A percentile compares a stretch with the other conserved stretches of the same genome.
Evolutionary conservation across 306 rosid species (phyloP).

Genomic region (Sphenostylis stenocarpa): DNA sequence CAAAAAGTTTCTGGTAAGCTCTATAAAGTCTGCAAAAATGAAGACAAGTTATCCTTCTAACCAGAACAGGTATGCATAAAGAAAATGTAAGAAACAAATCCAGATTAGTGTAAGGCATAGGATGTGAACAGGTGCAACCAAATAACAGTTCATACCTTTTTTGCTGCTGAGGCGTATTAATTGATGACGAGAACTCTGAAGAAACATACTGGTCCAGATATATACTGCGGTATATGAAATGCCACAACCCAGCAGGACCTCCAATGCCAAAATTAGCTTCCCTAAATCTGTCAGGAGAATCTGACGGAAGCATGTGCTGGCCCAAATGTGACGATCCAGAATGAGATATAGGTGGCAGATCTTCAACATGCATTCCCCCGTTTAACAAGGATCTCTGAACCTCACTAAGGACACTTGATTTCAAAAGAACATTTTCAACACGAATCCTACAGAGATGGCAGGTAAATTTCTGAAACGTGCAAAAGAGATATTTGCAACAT

Average conservation of each 20-base stretch:
- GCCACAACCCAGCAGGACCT: constrained; percentile 97
- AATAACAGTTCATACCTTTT: constrained; percentile 56
- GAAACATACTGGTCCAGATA: constrained; percentile 91
- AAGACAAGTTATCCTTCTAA: constrained; percentile 32
- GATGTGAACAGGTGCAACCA: constrained; percentile 6
- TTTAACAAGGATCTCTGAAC: constrained; percentile 96
- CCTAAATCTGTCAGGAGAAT: constrained; percentile 71
- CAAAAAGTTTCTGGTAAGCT: constrained; percentile 87
- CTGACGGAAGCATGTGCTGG: constrained; percentile 67
- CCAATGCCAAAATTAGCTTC: constrained; percentile 62
- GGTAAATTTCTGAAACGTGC: constrained; percentile 39
- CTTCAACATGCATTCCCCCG: constrained; percentile 97
- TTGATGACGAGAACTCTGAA: constrained; percentile 76
- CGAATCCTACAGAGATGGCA: constrained; percentile 70
- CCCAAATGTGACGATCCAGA: constrained; percentile 67
- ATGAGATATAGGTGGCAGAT: constrained; percentile 67
- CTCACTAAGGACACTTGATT: constrained; percentile 89
- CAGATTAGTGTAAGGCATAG: constrained; percentile 5
- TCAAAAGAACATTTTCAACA: constrained; percentile 78
- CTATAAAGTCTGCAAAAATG: constrained; percentile 73
- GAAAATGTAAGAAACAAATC: background rate
- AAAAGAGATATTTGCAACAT: constrained; percentile 14
- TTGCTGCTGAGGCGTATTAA: constrained; percentile 69
- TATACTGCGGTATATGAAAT: constrained; percentile 93
- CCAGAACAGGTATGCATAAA: background rate